Conservation (phyloP, 345 rosid genomes). For the Moringa oleifera region DNA sequence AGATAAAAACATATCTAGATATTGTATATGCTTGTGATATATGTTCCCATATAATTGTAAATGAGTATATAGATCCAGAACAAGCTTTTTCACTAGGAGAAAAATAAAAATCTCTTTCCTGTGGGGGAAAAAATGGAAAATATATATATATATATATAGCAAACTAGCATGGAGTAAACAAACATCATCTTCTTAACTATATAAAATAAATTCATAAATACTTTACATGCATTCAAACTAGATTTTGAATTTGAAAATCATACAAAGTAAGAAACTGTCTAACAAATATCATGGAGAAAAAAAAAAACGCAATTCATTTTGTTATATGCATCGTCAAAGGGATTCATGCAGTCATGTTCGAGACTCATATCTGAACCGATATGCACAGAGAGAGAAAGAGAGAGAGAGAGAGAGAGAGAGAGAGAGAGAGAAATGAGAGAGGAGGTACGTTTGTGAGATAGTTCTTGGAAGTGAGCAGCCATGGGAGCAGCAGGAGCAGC, state of each 20-base stretch:
- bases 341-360: not conserved
- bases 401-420: slow-evolving; percentile 1
- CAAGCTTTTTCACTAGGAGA: too few relatives aligned
- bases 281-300: slow-evolving; percentile 1
- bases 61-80: too few relatives aligned
- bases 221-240: too few relatives aligned
- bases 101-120: too few relatives aligned
- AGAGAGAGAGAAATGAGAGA: slow-evolving; percentile 7
- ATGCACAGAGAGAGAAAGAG: slow-evolving; percentile 15
- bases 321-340: not conserved
- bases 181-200: too few relatives aligned
- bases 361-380: slow-evolving; percentile 11
- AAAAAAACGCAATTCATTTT: slow-evolving; percentile 14
- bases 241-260: slow-evolving; percentile 4
- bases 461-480: slow-evolving; percentile 19
- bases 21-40: too few relatives aligned
- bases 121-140: too few relatives aligned
- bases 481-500: slow-evolving; percentile 9
- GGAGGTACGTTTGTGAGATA: slow-evolving; percentile 17
- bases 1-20: too few relatives aligned
- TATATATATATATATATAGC: too few relatives aligned
- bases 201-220: too few relatives aligned
- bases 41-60: too few relatives aligned
- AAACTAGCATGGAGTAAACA: too few relatives aligned
- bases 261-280: not conserved